Base-by-base conservation (phyloP, 352 stramenopile genomes). In the Phytophthora citrophthora region DNA sequence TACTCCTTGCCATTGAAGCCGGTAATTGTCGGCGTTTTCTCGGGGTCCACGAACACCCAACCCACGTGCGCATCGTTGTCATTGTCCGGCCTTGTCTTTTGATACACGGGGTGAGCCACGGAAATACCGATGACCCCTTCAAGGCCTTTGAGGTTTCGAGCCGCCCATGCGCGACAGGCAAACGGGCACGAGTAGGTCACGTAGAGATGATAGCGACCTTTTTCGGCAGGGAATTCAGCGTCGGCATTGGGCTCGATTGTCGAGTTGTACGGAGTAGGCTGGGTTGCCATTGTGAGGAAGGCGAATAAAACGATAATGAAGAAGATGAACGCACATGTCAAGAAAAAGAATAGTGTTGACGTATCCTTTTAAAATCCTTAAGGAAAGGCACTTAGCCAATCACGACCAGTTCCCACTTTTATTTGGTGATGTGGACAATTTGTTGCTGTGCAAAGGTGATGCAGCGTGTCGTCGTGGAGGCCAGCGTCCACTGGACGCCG, bases 201-300 rank as follows among this genome's bases (percentile, higher is more conserved):
- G 76, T 98, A 98, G 18, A 99, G 71, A 74, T 98, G 94, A 72
- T 99, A 88, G 39, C 79, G 76, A n/a, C 65, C 76, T n/a, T 73
- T 74, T 44, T 88, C 74, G 1, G 74, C 65, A 0, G 69, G 70
- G 68, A 78, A 83, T 27, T 68, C 47, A 18, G 59, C 58, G 44
- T 95, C 82, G 4, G 64, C 46, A 6, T 61, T 58, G 15, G 64
- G 39, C 39, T 72, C 47, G 45, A 72, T 68, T 10, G 44, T 50
- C 23, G 58, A 68, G 40, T 54, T 46, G 64, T 72, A 72, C n/a
- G 57, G 64, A 12, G 44, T 27, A 20, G 54, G 62, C 12, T 58
- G 43, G 16, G 49, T 9, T 41, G 58, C 24, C 49, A 67, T 61
- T 3, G 29, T 34, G 29, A 4, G 29, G 29, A 34, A 34, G 9